These are phyloP conservation scores for Onygena corvina DNA, from an alignment of 2,329 filamentous ascomycete genomes.

Conservation along the genomic window DNA sequence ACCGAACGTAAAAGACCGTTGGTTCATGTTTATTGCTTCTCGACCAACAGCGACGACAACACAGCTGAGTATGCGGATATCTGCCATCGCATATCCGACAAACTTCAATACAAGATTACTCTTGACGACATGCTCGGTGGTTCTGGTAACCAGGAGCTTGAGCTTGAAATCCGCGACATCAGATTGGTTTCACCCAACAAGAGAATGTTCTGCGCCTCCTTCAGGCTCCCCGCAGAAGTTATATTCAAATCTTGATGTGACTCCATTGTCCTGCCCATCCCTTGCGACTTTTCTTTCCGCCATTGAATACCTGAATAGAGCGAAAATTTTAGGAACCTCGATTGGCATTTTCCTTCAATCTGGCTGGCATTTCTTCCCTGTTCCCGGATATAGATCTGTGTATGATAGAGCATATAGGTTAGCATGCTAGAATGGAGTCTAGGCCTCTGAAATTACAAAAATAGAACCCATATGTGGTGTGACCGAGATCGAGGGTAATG, in stretches of 20 bases:
- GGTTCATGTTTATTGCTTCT: constrained; percentile 92
- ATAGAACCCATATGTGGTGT: background rate
- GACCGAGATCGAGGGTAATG: no score
- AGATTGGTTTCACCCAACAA: constrained; percentile 86
- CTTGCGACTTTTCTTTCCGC: background rate
- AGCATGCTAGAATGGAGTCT: background rate
- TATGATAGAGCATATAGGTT: constrained; percentile 5
- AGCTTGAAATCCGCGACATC: constrained; percentile 51
- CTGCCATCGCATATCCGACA: constrained; percentile 52
- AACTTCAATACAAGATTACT: constrained; percentile 48
- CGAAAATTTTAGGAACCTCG: background rate
- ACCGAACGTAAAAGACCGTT: constrained; percentile 56
- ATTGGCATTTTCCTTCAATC: background rate
- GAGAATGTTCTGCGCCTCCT: constrained; percentile 92
- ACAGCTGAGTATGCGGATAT: constrained; percentile 48
- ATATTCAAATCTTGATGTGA: constrained; percentile 48
- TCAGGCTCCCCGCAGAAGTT: constrained; percentile 68
- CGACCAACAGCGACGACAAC: constrained; percentile 65
- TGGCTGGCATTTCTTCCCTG: background rate
- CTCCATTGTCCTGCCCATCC: background rate
- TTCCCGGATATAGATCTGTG: background rate
- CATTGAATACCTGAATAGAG: background rate
- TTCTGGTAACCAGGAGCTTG: constrained; percentile 47
- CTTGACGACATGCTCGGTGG: constrained; percentile 39
- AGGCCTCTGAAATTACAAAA: no score